phyloP scores from a whole-genome alignment of 768 basidiomycete genomes.

The Tricholomella constricta region DNA sequence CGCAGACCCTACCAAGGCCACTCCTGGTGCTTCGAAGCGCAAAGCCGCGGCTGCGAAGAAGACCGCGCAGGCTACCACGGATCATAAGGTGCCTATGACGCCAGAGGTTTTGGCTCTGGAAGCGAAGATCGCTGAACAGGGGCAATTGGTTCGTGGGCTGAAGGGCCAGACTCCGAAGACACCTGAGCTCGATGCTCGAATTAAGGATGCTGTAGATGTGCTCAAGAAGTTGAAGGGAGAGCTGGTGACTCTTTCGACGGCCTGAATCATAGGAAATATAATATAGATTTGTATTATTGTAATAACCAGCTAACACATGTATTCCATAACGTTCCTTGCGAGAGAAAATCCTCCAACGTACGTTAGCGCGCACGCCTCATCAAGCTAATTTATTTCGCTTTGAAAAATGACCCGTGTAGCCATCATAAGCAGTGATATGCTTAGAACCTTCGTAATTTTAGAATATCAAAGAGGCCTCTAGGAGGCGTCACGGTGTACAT shows the following conservation, averaged over 20 bases:
- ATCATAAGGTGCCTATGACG: slow-evolving; percentile 60
- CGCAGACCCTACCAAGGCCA: slow-evolving; percentile 43
- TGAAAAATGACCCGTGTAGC: too few relatives aligned
- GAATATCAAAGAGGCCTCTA: too few relatives aligned
- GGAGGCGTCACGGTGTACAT: too few relatives aligned
- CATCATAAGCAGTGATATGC: too few relatives aligned
- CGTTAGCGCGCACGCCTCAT: too few relatives aligned
- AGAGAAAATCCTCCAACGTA: too few relatives aligned
- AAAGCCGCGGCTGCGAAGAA: slow-evolving; percentile 55
- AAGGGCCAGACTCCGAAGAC: slow-evolving; percentile 66
- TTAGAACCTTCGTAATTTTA: too few relatives aligned
- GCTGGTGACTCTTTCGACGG: slow-evolving; percentile 33
- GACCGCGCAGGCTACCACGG: slow-evolving; percentile 40
- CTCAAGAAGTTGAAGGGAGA: slow-evolving; percentile 69
- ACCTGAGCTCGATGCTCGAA: slow-evolving; percentile 60
- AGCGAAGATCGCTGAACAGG: slow-evolving; percentile 75
- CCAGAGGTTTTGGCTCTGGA: slow-evolving; percentile 74
- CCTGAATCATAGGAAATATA: slow-evolving; percentile 1
- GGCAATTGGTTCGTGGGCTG: slow-evolving; percentile 67
- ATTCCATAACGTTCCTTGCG: too few relatives aligned
- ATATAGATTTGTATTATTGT: neutral
- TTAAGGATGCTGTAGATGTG: slow-evolving; percentile 59
- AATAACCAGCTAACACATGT: neutral
- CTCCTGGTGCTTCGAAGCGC: slow-evolving; percentile 54
- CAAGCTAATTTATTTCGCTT: too few relatives aligned